These are phyloP conservation scores for Trichoderma sp. DNA, from an alignment of 2,329 filamentous ascomycete species.

Conservation along the genomic window DNA sequence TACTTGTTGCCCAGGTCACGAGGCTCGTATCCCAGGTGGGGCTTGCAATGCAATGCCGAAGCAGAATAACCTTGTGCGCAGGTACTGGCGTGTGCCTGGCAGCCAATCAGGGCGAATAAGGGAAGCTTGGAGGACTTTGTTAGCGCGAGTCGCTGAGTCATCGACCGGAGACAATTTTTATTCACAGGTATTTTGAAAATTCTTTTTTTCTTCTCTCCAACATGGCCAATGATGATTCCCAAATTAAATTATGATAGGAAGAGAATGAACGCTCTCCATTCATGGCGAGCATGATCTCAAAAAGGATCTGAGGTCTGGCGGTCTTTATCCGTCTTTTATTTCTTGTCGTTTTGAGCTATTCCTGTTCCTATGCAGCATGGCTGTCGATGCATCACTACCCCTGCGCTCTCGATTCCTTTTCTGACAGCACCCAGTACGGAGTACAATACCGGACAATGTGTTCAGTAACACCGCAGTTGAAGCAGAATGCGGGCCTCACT, in stretches of 20 bases:
- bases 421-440: too few relatives aligned
- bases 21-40: background rate
- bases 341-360: background rate
- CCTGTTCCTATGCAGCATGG: background rate
- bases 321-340: background rate
- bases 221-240: constrained; percentile 60
- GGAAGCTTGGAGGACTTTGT: background rate
- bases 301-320: constrained; percentile 58
- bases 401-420: background rate
- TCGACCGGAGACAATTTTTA: constrained; percentile 26
- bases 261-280: constrained; percentile 58
- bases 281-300: constrained; percentile 59
- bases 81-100: background rate
- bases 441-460: too few relatives aligned
- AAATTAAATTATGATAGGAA: constrained; percentile 62
- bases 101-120: background rate
- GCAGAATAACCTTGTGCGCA: background rate
- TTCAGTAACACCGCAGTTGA: background rate
- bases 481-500: background rate
- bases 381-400: background rate
- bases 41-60: background rate
- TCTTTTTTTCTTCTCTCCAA: constrained; percentile 29
- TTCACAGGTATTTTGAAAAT: background rate
- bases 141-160: constrained; percentile 27
- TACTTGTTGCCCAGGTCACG: constrained; percentile 12